A percentile compares a stretch with the other conserved stretches of the same genome.
phyloP scores from a whole-genome alignment of 2,329 filamentous ascomycete species.

The Stagonosporopsis tanaceti region DNA sequence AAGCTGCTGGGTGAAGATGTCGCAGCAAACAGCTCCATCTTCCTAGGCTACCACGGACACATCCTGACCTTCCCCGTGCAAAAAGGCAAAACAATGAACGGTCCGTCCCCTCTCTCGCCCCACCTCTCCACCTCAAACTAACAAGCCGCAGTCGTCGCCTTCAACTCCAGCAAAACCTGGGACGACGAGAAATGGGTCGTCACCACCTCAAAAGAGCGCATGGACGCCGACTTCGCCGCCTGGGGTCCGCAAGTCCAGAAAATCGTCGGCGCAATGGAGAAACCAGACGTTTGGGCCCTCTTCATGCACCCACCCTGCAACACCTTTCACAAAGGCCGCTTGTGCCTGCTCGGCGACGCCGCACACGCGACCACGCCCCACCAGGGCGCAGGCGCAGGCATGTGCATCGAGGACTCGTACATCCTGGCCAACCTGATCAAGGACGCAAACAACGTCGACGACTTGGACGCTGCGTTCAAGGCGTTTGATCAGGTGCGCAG shows the following conservation, averaged over 20 bases:
- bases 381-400: conserved; percentile 64
- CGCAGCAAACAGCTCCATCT: conserved; percentile 63
- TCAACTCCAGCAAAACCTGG: conserved; percentile 44
- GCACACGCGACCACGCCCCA: conserved; percentile 65
- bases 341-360: conserved; percentile 64
- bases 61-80: conserved; percentile 70
- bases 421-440: conserved; percentile 42
- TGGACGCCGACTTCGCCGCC: conserved; percentile 40
- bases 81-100: conserved; percentile 65
- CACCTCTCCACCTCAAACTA: neutral
- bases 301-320: conserved; percentile 62
- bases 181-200: conserved; percentile 46
- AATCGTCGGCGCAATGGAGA: conserved; percentile 54
- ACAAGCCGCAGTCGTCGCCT: conserved; percentile 44
- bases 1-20: conserved; percentile 60
- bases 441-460: conserved; percentile 35
- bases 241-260: conserved; percentile 44
- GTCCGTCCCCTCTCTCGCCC: conserved; percentile 20
- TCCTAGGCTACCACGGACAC: conserved; percentile 67
- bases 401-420: conserved; percentile 63
- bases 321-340: conserved; percentile 54
- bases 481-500: conserved; percentile 41
- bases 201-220: conserved; percentile 42
- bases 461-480: conserved; percentile 45
- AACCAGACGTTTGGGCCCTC: conserved; percentile 64